Conservation (phyloP, 169 alveolate genomes). For the Cryptosporidium sp. region DNA sequence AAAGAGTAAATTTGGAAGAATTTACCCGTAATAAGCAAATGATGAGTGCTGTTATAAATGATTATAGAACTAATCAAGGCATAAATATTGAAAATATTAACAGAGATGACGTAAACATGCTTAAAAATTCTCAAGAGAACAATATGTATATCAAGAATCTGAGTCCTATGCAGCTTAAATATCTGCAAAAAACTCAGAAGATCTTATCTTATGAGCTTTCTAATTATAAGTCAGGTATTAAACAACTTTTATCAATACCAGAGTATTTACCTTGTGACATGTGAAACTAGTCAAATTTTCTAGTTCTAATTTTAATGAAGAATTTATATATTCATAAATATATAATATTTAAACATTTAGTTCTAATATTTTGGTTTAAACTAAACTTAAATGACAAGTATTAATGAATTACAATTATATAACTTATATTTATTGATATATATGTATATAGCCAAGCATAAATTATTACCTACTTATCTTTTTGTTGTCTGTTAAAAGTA, state of each 20-base stretch:
- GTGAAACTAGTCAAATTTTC: background rate
- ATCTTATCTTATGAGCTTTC: constrained; percentile 54
- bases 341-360: background rate
- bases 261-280: constrained; percentile 72
- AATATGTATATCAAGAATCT: constrained; percentile 18
- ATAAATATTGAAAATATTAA: constrained; percentile 15
- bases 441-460: no score
- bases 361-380: constrained; percentile 1
- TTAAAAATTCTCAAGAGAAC: constrained; percentile 8
- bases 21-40: background rate
- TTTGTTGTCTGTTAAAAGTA: background rate
- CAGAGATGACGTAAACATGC: background rate
- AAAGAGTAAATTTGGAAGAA: background rate
- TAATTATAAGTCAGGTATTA: constrained; percentile 56
- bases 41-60: background rate
- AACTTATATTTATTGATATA: background rate
- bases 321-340: no score
- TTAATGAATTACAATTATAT: no score
- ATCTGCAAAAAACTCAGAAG: constrained; percentile 64
- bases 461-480: no score
- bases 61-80: constrained; percentile 14
- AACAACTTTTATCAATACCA: constrained; percentile 61
- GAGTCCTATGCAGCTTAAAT: constrained; percentile 53
- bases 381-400: background rate
- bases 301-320: background rate